Conservation (phyloP, 805 yeast species). For the Candida silvicultrix region DNA sequence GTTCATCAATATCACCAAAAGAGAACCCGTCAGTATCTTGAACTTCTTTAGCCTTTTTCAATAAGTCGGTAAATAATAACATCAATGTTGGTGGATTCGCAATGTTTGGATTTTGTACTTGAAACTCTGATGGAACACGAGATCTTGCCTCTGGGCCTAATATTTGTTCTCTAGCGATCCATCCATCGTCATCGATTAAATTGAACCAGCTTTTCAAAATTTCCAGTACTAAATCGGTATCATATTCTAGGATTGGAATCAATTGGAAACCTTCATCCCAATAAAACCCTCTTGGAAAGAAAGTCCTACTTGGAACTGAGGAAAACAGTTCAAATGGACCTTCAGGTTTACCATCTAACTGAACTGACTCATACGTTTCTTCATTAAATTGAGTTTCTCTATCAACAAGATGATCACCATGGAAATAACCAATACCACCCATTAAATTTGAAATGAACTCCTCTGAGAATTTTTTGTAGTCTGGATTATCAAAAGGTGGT, state of each 20-base stretch:
- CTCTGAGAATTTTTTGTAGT: conserved; percentile 56
- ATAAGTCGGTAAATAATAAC: conserved; percentile 57
- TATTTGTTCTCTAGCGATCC: conserved; percentile 96
- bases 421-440: conserved; percentile 87
- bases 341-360: conserved; percentile 48
- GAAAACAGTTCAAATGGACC: conserved; percentile 77
- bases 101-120: conserved; percentile 78
- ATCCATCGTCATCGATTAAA: conserved; percentile 82
- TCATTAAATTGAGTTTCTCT: conserved; percentile 62
- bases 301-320: conserved; percentile 86
- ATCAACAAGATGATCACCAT: conserved; percentile 82
- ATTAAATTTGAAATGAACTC: conserved; percentile 75
- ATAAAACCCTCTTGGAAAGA: conserved; percentile 93
- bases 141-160: conserved; percentile 87
- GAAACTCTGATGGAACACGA: conserved; percentile 79
- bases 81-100: conserved; percentile 96
- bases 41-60: conserved; percentile 35
- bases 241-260: conserved; percentile 75
- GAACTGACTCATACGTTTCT: conserved; percentile 52
- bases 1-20: conserved; percentile 25
- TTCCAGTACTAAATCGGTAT: conserved; percentile 74
- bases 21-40: conserved; percentile 9
- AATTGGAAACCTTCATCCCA: conserved; percentile 99
- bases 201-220: conserved; percentile 84
- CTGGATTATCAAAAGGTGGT: conserved; percentile 43